Evolutionary conservation across 176 grass and related monocot species (phyloP), one percentile per base, ranked within the genome.

Genomic region (Lolium rigidum): DNA sequence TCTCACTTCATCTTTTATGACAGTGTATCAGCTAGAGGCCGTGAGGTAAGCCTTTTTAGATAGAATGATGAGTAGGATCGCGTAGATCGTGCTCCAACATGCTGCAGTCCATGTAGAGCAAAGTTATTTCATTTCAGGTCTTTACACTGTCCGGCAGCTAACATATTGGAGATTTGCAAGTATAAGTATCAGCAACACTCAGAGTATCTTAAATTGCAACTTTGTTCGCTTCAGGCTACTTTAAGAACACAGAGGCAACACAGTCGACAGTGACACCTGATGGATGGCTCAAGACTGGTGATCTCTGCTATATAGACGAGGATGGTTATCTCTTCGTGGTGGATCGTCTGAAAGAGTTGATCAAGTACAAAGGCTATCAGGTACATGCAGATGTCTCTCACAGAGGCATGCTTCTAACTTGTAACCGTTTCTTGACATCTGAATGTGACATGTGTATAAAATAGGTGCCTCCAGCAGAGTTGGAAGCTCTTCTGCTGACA

Each of bases 351-450:
- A 99, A 99, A 65, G 97, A 99, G 39, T 71, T 99, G 76, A 99
- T 94, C 87, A 99, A 99, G 88, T 99, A 99, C 85, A 99, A 96
- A 89, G 95, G 95, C 2, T 98, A 95, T 80, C 95, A 95, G 93
- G n/a, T n/a, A n/a, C n/a, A n/a, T n/a, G n/a, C n/a, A n/a, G n/a
- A n/a, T n/a, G n/a, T n/a, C n/a, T n/a, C n/a, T n/a, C n/a, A n/a
- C n/a, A n/a, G n/a, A n/a, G n/a, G n/a, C n/a, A n/a, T n/a, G n/a
- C n/a, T n/a, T n/a, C n/a, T n/a, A n/a, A n/a, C n/a, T n/a, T n/a
- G n/a, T n/a, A n/a, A n/a, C n/a, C n/a, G n/a, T n/a, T n/a, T n/a
- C n/a, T n/a, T n/a, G n/a, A n/a, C n/a, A n/a, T n/a, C n/a, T n/a
- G n/a, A n/a, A n/a, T n/a, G n/a, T n/a, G n/a, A n/a, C n/a, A n/a